Evolutionary conservation across 345 rosid genomes (phyloP).

Genomic region (Firmiana major): DNA sequence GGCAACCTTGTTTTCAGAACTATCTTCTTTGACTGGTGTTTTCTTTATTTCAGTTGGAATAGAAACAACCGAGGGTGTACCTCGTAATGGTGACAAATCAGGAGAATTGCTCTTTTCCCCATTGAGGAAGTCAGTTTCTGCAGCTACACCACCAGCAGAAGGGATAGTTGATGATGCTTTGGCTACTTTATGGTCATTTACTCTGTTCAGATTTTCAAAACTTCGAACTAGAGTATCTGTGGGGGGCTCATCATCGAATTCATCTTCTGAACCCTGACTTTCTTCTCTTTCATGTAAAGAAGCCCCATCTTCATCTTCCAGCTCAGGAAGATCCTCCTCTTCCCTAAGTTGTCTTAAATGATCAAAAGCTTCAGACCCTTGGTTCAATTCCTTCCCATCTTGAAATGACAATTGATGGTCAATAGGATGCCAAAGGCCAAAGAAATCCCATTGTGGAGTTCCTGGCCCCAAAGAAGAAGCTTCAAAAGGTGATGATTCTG

Average conservation of each 20-base stretch:
- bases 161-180: conserved; percentile 39
- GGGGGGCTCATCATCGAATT: conserved; percentile 58
- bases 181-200: conserved; percentile 36
- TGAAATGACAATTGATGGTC: conserved; percentile 57
- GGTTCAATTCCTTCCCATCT: conserved; percentile 38
- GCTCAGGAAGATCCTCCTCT: conserved; percentile 59
- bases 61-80: conserved; percentile 33
- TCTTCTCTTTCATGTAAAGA: conserved; percentile 55
- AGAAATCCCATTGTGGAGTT: conserved; percentile 83
- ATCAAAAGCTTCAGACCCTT: conserved; percentile 40
- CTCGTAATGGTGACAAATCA: conserved; percentile 59
- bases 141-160: conserved; percentile 35
- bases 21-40: conserved; percentile 48
- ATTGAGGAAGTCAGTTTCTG: conserved; percentile 49
- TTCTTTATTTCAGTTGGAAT: conserved; percentile 34
- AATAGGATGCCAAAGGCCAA: conserved; percentile 61
- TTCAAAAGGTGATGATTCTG: conserved; percentile 47
- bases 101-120: conserved; percentile 63
- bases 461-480: conserved; percentile 49
- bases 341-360: conserved; percentile 45
- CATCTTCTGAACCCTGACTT: conserved; percentile 67
- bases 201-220: conserved; percentile 65
- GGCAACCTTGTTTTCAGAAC: conserved; percentile 46
- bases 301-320: conserved; percentile 58
- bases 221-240: conserved; percentile 64